Base-by-base conservation (phyloP, 2,329 filamentous ascomycete species). In the Cercospora beticola region DNA sequence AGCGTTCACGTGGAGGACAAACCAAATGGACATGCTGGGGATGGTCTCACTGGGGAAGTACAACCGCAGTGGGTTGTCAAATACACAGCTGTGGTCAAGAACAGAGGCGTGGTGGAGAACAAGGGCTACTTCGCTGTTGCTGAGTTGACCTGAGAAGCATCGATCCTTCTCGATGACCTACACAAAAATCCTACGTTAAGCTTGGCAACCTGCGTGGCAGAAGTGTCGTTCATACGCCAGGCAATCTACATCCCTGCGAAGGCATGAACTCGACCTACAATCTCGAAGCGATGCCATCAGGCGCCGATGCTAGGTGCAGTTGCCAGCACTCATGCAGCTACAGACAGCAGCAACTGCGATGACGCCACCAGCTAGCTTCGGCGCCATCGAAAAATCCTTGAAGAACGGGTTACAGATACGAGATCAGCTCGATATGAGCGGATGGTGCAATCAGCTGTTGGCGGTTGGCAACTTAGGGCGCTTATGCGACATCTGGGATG, bases 121-220 rank as follows among this genome's bases (percentile, higher is more conserved):
- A 99, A 98, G 84, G 95, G 95, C 7, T 98, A 97, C 81, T 97
- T 97, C 83, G 94, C 94, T 1, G 88, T 89, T 21, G 94, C 94
- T 3, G 90, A 93, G 36, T 40, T 73, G 28, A 65, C 62, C 33
- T 65, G 62, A 65, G 54, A 36, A 26, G 10, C 49, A 28, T 9
- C 7, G 1, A 56, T 56, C 6, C 5, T 56, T 16, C 23, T 23
- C 21, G 23, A 56, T 30, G 23, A 56, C 49, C 23, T 56, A 16
- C 14, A 56, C 23, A 56, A 28, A 16, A n/a, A 12, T n/a, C 49
- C 49, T n/a, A 43, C 23, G 49, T 26, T 9, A 26, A 8, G 23
- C 21, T 28, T 28, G 49, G 49, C 49, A 14, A n/a, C 23, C 49
- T 56, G 49, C 21, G 12, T 66, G 12, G 7, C 58, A 57, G 12